A percentile compares a stretch with the other conserved stretches of the same genome.
Conservation (phyloP, 169 alveolate genomes). For the Miamiensis avidus region DNA sequence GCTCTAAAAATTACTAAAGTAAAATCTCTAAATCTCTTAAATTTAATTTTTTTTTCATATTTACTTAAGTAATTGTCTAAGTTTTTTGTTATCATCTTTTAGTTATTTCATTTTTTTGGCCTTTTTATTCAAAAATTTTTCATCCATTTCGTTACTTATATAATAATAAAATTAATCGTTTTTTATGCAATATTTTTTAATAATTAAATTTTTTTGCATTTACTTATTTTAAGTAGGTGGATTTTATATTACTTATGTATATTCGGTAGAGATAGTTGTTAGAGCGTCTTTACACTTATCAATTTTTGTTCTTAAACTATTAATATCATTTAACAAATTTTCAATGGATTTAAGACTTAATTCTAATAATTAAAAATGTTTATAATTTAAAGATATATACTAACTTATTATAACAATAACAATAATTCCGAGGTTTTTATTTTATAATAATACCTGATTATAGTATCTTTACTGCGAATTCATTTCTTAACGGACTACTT, state of each 20-base stretch:
- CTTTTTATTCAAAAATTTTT: conserved; percentile 34
- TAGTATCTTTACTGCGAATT: conserved; percentile 15
- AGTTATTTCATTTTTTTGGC: conserved; percentile 52
- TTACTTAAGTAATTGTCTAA: conserved; percentile 66
- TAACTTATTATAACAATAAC: background rate
- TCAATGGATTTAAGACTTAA: conserved; percentile 9
- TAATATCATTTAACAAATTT: background rate
- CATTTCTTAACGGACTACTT: background rate
- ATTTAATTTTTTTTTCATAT: background rate
- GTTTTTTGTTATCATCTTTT: conserved; percentile 71
- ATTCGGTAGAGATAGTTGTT: conserved; percentile 9
- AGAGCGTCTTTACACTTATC: conserved; percentile 27
- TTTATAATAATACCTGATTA: background rate
- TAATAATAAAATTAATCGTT: background rate
- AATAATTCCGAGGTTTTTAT: background rate
- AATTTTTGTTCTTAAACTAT: background rate
- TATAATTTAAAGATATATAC: background rate
- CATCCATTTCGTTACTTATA: conserved; percentile 26
- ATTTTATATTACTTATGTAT: conserved; percentile 12
- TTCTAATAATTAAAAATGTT: too few species aligned
- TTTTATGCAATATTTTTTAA: too few species aligned
- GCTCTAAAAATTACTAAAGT: conserved; percentile 22
- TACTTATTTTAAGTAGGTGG: conserved; percentile 9
- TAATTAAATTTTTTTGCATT: background rate
- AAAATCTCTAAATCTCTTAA: background rate